Conservation (phyloP, 2,329 filamentous ascomycete species). For the Tolypocladium endophyticum region DNA sequence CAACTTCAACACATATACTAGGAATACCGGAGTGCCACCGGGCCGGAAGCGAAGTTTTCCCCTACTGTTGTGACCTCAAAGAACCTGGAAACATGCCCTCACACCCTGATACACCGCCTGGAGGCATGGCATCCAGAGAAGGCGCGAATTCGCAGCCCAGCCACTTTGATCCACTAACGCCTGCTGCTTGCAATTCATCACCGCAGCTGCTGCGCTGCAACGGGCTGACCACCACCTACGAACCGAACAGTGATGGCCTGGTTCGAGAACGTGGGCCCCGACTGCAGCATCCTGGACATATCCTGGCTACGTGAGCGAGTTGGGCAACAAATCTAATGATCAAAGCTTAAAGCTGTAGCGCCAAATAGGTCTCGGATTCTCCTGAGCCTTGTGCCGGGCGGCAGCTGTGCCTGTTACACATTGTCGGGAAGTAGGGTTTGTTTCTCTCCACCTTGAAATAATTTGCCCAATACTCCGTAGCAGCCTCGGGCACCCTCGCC, state of each 20-base stretch:
- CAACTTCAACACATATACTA: no score
- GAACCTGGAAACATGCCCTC: not conserved
- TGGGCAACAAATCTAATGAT: not conserved
- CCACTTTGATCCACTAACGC: not conserved
- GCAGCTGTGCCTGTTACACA: not conserved
- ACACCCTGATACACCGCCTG: not conserved
- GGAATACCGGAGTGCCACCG: not conserved
- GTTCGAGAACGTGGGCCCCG: no score
- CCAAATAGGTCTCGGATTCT: not conserved
- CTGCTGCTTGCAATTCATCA: not conserved
- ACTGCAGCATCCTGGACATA: not conserved
- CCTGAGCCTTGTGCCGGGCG: not conserved
- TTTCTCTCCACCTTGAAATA: not conserved
- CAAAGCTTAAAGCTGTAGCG: not conserved
- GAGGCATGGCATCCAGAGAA: not conserved
- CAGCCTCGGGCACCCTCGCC: not conserved
- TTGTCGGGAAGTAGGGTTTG: not conserved
- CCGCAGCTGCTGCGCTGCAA: not conserved
- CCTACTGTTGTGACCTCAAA: not conserved
- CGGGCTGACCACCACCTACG: not conserved
- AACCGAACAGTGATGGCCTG: not conserved
- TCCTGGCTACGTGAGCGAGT: not conserved
- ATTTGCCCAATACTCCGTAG: not conserved
- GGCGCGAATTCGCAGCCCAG: not conserved
- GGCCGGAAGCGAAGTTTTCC: not conserved